These are phyloP conservation scores for Kodamaea derodonti DNA, from an alignment of 1,139 yeast species.

Conservation along the genomic window DNA sequence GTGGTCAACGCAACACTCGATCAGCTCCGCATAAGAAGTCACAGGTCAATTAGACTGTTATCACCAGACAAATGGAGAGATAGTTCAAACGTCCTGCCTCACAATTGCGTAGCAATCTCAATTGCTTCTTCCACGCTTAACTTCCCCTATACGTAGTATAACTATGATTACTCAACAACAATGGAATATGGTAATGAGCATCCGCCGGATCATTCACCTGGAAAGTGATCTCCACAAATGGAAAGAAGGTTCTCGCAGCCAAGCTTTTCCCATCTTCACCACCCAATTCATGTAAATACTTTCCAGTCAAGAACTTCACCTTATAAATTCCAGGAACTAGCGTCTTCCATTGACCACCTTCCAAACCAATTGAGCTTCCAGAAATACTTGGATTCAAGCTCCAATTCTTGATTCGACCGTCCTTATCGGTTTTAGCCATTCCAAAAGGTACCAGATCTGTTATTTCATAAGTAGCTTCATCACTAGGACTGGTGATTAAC, in stretches of 20 bases:
- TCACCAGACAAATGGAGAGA: no score
- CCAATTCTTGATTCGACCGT: slow-evolving; percentile 80
- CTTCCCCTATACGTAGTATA: slow-evolving; percentile 89
- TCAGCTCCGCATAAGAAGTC: no score
- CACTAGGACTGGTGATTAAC: slow-evolving; percentile 20
- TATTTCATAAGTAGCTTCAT: slow-evolving; percentile 26
- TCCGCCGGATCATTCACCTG: slow-evolving; percentile 64
- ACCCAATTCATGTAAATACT: slow-evolving; percentile 46
- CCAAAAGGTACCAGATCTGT: slow-evolving; percentile 45
- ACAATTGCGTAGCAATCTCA: no score
- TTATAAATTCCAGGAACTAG: slow-evolving; percentile 63
- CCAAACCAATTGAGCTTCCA: slow-evolving; percentile 28
- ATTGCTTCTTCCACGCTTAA: slow-evolving; percentile 20
- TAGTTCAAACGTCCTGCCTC: no score
- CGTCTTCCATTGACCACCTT: slow-evolving; percentile 34
- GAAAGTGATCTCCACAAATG: slow-evolving; percentile 76
- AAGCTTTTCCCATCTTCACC: slow-evolving; percentile 8
- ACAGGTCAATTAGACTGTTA: no score
- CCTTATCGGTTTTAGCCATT: slow-evolving; percentile 62
- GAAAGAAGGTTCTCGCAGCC: slow-evolving; percentile 60
- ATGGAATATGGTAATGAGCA: slow-evolving; percentile 82
- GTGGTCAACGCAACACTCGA: no score
- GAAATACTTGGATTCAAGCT: slow-evolving; percentile 36
- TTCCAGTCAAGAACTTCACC: slow-evolving; percentile 70
- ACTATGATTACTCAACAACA: slow-evolving; percentile 75